A percentile compares a stretch with the other conserved stretches of the same genome.
These are phyloP conservation scores for Agrostemma githago DNA, from an alignment of 148 eudicot species.

Conservation along the genomic window DNA sequence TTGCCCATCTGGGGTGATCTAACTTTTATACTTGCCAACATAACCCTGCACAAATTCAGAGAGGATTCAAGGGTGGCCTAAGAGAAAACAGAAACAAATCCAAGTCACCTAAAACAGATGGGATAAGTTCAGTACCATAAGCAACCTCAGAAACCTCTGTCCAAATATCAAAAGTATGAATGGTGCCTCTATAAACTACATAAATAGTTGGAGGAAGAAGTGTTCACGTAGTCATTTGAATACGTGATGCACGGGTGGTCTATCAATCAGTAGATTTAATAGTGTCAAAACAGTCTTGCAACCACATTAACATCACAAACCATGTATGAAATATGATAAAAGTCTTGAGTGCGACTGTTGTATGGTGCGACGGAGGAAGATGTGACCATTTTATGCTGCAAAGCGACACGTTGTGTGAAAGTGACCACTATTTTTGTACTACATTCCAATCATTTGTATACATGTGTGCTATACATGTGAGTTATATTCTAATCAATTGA, in stretches of 20 bases:
- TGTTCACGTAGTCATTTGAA: not conserved
- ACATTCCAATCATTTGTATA: no score
- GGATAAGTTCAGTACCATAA: not conserved
- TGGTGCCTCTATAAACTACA: not conserved
- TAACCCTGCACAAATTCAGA: slow-evolving; percentile 65
- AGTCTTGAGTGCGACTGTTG: not conserved
- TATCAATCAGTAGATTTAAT: not conserved
- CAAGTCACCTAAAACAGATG: not conserved
- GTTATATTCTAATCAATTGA: no score
- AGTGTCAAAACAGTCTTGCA: not conserved
- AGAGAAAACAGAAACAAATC: slow-evolving; percentile 3
- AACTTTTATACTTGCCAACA: slow-evolving; percentile 69
- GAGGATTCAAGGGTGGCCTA: not conserved
- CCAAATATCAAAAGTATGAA: not conserved
- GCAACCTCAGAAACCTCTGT: not conserved
- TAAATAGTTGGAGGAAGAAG: not conserved
- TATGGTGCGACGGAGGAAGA: no score
- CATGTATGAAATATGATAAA: not conserved
- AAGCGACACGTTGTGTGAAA: no score
- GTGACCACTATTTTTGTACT: no score
- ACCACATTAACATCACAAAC: not conserved
- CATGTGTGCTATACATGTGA: no score
- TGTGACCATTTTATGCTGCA: no score
- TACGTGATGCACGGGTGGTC: not conserved
- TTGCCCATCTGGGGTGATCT: not conserved